Base-by-base conservation (phyloP, 805 yeast species). In the Candida dajiaensis region DNA sequence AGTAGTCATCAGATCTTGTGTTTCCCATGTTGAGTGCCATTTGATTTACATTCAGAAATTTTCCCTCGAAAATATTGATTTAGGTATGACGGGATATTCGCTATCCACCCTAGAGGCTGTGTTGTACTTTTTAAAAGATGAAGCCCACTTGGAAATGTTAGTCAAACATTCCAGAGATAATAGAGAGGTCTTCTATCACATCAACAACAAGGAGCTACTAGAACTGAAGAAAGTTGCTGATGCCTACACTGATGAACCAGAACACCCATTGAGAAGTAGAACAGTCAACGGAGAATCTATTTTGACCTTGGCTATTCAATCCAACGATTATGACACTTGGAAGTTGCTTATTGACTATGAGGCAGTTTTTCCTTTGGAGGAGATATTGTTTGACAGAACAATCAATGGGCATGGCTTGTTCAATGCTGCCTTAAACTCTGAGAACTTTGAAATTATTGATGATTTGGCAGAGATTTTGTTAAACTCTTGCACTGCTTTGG, bases 31-130 rank as follows among this genome's bases (percentile, higher is more conserved):
- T 22, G 83, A 78, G 52, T 74, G 78, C 2, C 89, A 85, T 52
- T 59, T 90, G 11, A 72, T 67, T 40, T 89, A 87, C 59, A 73
- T 89, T 42, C 78, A 80, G 50, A 68, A 73, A 36, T 88, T 84
- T 57, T 73, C 83, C 3, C 63, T 64, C 33, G 66, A 64, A n/a
- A 71, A 71, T 36, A 57, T 70, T 8, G 77, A 72, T 38, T 59
- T 70, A 4, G 96, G 96, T 0, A 69, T 77, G 21, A 62, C 77
- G 26, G 95, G 87, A 11, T 92, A 92, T 61, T 82, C 89, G 1
- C 53, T 89, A 13, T 83, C 96, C 40, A 88, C 96, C 6, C 69
- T 89, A 39, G 96, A 89, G 55, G 96, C 89, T 0, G 95, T 87
- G 0, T 57, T 88, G 9, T 78, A 68, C 46, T 92, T 84, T 57